phyloP scores from a whole-genome alignment of 2,329 filamentous ascomycete species.

The Chalaropsis ovoidea region DNA sequence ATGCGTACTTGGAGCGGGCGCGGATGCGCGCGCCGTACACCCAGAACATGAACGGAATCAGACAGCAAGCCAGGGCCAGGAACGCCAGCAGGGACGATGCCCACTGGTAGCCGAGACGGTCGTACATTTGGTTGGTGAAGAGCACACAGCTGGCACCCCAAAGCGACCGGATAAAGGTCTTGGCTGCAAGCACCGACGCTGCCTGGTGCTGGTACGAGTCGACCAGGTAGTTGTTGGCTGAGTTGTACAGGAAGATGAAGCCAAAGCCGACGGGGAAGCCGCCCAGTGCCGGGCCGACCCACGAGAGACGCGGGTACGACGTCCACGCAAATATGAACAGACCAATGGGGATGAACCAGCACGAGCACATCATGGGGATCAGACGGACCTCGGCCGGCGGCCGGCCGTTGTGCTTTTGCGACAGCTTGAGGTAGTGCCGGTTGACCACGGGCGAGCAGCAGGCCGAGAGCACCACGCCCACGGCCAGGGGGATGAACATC shows the following conservation, averaged over 20 bases:
- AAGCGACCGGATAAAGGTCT: slow-evolving; percentile 68
- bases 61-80: slow-evolving; percentile 65
- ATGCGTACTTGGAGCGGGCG: slow-evolving; percentile 60
- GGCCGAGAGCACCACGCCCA: slow-evolving; percentile 58
- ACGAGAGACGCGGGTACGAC: slow-evolving; percentile 54
- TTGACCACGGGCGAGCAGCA: slow-evolving; percentile 63
- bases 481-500: slow-evolving; percentile 76
- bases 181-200: slow-evolving; percentile 69
- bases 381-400: slow-evolving; percentile 69
- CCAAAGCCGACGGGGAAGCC: slow-evolving; percentile 66
- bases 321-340: slow-evolving; percentile 52
- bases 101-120: slow-evolving; percentile 63
- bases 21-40: slow-evolving; percentile 63
- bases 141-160: slow-evolving; percentile 71
- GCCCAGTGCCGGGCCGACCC: slow-evolving; percentile 62
- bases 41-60: slow-evolving; percentile 76
- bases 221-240: slow-evolving; percentile 63
- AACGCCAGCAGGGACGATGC: slow-evolving; percentile 63
- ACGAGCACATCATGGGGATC: slow-evolving; percentile 71
- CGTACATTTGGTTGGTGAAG: slow-evolving; percentile 75
- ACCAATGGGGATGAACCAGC: slow-evolving; percentile 57
- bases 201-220: slow-evolving; percentile 60
- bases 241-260: slow-evolving; percentile 76
- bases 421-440: slow-evolving; percentile 63
- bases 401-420: slow-evolving; percentile 53